Evolutionary conservation across 2,329 filamentous ascomycete genomes (phyloP).

Genomic region (Phialophora verrucosa): DNA sequence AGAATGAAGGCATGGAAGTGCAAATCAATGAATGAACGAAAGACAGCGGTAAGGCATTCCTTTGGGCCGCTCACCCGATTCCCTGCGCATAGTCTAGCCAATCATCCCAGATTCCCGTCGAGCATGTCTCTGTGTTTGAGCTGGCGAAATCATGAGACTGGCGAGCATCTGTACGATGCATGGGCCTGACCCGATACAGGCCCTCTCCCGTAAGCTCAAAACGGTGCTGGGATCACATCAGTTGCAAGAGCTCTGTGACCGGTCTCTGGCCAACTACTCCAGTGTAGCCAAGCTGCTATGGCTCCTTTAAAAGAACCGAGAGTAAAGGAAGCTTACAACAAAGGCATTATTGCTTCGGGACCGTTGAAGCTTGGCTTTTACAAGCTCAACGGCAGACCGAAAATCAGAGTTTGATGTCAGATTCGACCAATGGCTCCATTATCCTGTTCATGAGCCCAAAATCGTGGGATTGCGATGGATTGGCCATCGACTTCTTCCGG

Average conservation of each 20-base stretch:
- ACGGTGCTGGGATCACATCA: conserved; percentile 68
- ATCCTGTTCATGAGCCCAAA: conserved; percentile 94
- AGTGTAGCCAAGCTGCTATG: conserved; percentile 84
- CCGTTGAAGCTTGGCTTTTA: conserved; percentile 91
- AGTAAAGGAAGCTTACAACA: conserved; percentile 76
- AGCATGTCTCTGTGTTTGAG: neutral
- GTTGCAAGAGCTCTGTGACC: conserved; percentile 73
- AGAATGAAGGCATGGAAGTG: conserved; percentile 69
- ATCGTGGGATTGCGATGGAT: conserved; percentile 78
- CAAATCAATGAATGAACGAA: conserved; percentile 88
- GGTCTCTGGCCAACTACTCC: conserved; percentile 86
- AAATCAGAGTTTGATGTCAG: conserved; percentile 75
- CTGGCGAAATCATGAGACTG: conserved; percentile 84
- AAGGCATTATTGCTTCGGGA: conserved; percentile 77
- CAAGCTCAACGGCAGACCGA: conserved; percentile 72
- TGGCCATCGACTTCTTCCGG: conserved; percentile 77
- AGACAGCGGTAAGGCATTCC: conserved; percentile 65
- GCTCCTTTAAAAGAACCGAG: conserved; percentile 76
- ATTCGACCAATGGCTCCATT: conserved; percentile 83
- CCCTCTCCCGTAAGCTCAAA: conserved; percentile 78
- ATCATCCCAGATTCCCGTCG: conserved; percentile 3
- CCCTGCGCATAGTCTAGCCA: neutral
- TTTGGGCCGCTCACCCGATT: neutral
- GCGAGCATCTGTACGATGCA: conserved; percentile 81
- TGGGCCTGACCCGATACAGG: conserved; percentile 88